Percentiles rank a stretch among this genome's conserved stretches.
Conservation (phyloP, 441 rosid genomes). For the Croton setiger region DNA sequence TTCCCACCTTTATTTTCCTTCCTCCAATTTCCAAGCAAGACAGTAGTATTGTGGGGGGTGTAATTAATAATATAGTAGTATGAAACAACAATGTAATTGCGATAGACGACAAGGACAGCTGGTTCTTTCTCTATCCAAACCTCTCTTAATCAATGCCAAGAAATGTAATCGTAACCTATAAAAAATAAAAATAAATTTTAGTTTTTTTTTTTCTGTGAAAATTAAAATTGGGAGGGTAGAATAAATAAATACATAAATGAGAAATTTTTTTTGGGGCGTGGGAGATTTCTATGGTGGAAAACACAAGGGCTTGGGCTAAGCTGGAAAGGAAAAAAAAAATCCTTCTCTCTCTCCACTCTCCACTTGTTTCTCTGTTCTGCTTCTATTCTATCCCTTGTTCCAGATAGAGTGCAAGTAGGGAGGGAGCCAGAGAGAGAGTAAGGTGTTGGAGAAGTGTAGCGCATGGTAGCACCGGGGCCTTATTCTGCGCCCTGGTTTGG, state of each 20-base stretch:
- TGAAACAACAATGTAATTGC: conserved; percentile 18
- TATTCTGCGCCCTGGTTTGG: conserved; percentile 36
- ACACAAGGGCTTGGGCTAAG: conserved; percentile 30
- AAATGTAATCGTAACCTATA: not conserved
- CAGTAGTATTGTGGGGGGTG: no score
- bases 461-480: conserved; percentile 35
- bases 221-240: not conserved
- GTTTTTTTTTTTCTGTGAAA: not conserved
- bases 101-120: conserved; percentile 31
- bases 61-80: not conserved
- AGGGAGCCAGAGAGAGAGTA: conserved; percentile 7
- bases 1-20: no score
- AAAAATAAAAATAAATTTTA: not conserved
- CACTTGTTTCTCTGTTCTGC: conserved; percentile 21
- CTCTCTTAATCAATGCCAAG: not conserved
- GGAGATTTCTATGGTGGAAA: conserved; percentile 42
- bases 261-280: conserved; percentile 22
- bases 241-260: not conserved
- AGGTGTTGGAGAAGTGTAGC: conserved; percentile 24
- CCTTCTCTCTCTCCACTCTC: conserved; percentile 21
- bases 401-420: conserved; percentile 4
- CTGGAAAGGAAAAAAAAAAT: conserved; percentile 5
- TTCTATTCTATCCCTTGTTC: conserved; percentile 18
- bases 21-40: no score
- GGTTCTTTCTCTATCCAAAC: conserved; percentile 15